Percentiles rank a stretch among this genome's conserved stretches.
These are phyloP conservation scores for Aspergillus egyptiacus DNA, from an alignment of 495 filamentous ascomycete species.

Conservation along the genomic window DNA sequence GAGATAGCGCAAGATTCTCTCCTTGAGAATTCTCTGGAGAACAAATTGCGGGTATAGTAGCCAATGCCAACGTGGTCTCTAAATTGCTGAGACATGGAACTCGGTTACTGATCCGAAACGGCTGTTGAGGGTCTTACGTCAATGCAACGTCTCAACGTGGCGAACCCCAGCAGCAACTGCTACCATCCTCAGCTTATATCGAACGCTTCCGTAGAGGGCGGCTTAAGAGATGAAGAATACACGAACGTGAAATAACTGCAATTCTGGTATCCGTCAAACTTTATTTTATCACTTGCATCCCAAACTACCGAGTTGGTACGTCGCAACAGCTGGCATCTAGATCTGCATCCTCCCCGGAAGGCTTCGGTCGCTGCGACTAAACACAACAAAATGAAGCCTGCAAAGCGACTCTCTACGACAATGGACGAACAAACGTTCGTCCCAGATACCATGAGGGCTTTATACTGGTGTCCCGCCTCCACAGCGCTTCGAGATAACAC, in stretches of 20 bases:
- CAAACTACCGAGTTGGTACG: too few species aligned
- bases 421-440: slow-evolving; percentile 32
- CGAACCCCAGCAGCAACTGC: background rate
- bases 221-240: background rate
- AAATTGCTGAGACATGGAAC: too few species aligned
- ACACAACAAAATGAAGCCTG: slow-evolving; percentile 17
- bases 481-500: slow-evolving; percentile 15
- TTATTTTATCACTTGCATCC: too few species aligned
- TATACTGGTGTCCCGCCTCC: slow-evolving; percentile 30
- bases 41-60: background rate
- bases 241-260: too few species aligned
- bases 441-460: slow-evolving; percentile 35
- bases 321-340: too few species aligned
- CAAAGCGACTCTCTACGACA: slow-evolving; percentile 25
- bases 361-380: too few species aligned
- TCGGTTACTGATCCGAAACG: background rate
- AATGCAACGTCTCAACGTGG: slow-evolving; percentile 3
- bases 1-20: background rate
- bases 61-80: too few species aligned
- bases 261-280: too few species aligned
- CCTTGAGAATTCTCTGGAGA: background rate
- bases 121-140: slow-evolving; percentile 1
- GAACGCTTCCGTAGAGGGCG: background rate
- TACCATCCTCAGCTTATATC: slow-evolving; percentile 1
- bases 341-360: too few species aligned